A percentile compares a stretch with the other conserved stretches of the same genome.
Conservation (phyloP, 2,329 filamentous ascomycete species). For the Fusarium algeriense region DNA sequence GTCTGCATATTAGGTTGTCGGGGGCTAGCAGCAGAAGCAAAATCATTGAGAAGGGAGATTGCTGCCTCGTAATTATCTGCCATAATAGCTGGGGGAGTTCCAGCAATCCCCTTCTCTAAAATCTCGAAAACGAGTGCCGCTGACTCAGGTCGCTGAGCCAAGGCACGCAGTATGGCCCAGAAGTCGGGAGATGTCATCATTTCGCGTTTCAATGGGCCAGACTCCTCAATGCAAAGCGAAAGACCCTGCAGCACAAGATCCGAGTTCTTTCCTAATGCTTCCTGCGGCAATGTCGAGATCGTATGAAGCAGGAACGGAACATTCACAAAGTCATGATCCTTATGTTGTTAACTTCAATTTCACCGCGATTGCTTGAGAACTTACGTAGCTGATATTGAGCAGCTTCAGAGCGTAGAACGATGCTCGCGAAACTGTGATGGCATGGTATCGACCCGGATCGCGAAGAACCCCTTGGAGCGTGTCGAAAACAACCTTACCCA, state of each 20-base stretch:
- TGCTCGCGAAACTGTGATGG: slow-evolving; percentile 84
- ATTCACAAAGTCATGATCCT: slow-evolving; percentile 92
- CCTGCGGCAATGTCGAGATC: slow-evolving; percentile 87
- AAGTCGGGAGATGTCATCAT: slow-evolving; percentile 98
- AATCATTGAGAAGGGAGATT: slow-evolving; percentile 86
- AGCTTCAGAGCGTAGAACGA: slow-evolving; percentile 89
- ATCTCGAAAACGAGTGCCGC: slow-evolving; percentile 87
- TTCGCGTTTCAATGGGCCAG: slow-evolving; percentile 85
- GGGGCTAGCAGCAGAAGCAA: slow-evolving; percentile 84
- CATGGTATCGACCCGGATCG: slow-evolving; percentile 82
- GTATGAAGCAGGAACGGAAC: slow-evolving; percentile 92
- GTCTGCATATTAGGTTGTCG: slow-evolving; percentile 78
- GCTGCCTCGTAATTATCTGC: slow-evolving; percentile 96
- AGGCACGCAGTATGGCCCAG: slow-evolving; percentile 86
- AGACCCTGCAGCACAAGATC: slow-evolving; percentile 83
- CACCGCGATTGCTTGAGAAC: slow-evolving; percentile 50
- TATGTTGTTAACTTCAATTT: slow-evolving; percentile 38
- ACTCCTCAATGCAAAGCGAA: slow-evolving; percentile 80
- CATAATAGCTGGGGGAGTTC: slow-evolving; percentile 84
- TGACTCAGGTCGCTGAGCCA: slow-evolving; percentile 77
- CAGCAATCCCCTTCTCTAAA: slow-evolving; percentile 80
- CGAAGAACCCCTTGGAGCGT: slow-evolving; percentile 84
- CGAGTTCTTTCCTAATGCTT: slow-evolving; percentile 80
- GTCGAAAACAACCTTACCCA: slow-evolving; percentile 85
- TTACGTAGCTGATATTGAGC: slow-evolving; percentile 85